Conservation (phyloP, 441 rosid genomes). For the Euphorbia schlechtendalii region DNA sequence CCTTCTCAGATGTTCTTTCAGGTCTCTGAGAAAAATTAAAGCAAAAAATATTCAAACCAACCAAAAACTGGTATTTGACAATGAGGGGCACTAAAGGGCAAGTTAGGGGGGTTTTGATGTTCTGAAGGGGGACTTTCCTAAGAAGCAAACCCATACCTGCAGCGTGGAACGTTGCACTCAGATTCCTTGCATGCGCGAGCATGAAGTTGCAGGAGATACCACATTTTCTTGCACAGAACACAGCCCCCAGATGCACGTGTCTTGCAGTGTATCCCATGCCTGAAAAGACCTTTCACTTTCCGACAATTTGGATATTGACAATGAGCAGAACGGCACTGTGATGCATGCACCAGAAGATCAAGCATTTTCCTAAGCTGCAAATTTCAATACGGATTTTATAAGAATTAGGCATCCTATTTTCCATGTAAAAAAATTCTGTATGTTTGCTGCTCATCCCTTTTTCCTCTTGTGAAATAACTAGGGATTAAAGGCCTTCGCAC, state of each 20-base stretch:
- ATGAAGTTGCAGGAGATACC: conserved; percentile 98
- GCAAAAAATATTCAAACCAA: no score
- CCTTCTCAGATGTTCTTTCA: conserved; percentile 90
- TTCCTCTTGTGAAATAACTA: no score
- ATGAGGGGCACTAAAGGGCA: no score
- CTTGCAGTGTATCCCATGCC: conserved; percentile 94
- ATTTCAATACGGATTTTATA: conserved; percentile 11
- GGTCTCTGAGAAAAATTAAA: conserved; percentile 62
- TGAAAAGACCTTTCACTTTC: conserved; percentile 93
- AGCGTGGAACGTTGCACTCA: conserved; percentile 93
- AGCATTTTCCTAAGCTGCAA: conserved; percentile 99
- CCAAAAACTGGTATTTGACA: no score
- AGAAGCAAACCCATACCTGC: conserved; percentile 50
- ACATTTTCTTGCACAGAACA: conserved; percentile 92
- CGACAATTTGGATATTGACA: conserved; percentile 99
- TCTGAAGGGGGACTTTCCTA: no score
- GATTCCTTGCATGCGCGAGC: conserved; percentile 99
- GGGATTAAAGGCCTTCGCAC: no score
- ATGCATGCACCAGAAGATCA: conserved; percentile 97
- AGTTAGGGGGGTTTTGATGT: no score
- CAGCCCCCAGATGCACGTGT: conserved; percentile 96
- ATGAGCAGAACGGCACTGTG: conserved; percentile 78
- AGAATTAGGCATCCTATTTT: no score
- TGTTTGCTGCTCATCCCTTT: no score
- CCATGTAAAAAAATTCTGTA: no score